Percentiles rank a stretch among this genome's conserved stretches.
These are phyloP conservation scores for Pyrenochaeta sp. DNA, from an alignment of 2,329 filamentous ascomycete genomes.

Conservation along the genomic window DNA sequence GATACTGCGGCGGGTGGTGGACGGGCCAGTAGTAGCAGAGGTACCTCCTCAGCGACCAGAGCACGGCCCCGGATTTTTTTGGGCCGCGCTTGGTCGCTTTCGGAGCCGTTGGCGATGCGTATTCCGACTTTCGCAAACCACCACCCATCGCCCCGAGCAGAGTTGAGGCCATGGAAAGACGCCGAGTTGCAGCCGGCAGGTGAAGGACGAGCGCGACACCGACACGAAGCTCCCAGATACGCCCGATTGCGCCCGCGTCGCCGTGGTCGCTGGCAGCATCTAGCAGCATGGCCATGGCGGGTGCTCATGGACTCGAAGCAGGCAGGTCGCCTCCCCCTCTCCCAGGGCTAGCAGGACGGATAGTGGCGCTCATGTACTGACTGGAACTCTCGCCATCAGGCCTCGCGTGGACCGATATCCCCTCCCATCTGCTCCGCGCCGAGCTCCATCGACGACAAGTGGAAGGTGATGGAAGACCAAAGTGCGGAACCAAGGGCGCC, in stretches of 20 bases:
- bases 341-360: background rate
- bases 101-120: background rate
- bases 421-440: conserved; percentile 55
- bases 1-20: conserved; percentile 12
- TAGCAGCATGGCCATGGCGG: conserved; percentile 29
- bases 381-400: conserved; percentile 19
- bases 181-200: conserved; percentile 12
- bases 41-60: too few species aligned
- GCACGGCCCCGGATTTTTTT: background rate
- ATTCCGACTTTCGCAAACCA: background rate
- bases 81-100: conserved; percentile 12
- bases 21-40: conserved; percentile 19
- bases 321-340: conserved; percentile 20
- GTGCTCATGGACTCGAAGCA: conserved; percentile 20
- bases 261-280: background rate
- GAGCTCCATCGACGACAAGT: conserved; percentile 60
- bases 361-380: conserved; percentile 19
- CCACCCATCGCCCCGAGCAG: background rate
- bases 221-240: conserved; percentile 18
- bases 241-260: conserved; percentile 14
- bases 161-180: conserved; percentile 4
- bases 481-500: conserved; percentile 59
- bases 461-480: conserved; percentile 51
- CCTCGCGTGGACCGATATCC: conserved; percentile 48
- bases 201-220: conserved; percentile 29